These are phyloP conservation scores for Colletotrichum incanum DNA, from an alignment of 2,329 filamentous ascomycete species.

Conservation along the genomic window DNA sequence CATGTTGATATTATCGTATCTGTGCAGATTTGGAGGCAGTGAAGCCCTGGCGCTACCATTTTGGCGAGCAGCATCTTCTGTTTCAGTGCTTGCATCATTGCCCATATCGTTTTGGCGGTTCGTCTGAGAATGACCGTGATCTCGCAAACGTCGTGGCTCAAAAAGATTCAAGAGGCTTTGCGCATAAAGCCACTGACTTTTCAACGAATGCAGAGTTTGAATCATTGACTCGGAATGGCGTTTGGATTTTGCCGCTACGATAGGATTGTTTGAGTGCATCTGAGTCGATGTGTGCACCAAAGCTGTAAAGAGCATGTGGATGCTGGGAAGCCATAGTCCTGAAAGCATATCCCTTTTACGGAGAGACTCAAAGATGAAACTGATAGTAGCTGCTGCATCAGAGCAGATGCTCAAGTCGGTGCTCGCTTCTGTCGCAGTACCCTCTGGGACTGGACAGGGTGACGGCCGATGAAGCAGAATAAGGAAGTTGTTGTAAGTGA, in stretches of 20 bases:
- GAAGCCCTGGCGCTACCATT: neutral
- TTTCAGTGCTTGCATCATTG: too few relatives aligned
- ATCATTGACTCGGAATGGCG: constrained; percentile 50
- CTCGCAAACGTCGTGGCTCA: constrained; percentile 39
- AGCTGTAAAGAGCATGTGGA: constrained; percentile 52
- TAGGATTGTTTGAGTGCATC: constrained; percentile 49
- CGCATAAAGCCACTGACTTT: constrained; percentile 52
- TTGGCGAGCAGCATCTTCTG: neutral
- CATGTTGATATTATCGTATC: neutral
- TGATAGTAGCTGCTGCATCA: constrained; percentile 49
- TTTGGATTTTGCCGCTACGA: constrained; percentile 51
- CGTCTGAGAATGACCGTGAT: constrained; percentile 10
- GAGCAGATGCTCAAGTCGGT: constrained; percentile 52
- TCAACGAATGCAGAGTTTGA: constrained; percentile 48
- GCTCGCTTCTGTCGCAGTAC: constrained; percentile 38
- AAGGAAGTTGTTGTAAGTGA: constrained; percentile 55
- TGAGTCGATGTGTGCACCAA: constrained; percentile 50
- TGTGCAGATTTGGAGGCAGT: neutral
- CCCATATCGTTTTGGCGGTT: neutral
- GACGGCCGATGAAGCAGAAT: constrained; percentile 53
- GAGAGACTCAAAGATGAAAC: constrained; percentile 51
- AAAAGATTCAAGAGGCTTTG: constrained; percentile 51
- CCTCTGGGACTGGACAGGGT: constrained; percentile 38
- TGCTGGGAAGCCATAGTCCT: constrained; percentile 50
- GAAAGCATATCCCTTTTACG: constrained; percentile 45